phyloP scores from a whole-genome alignment of 1,284 basidiomycete species.

The Rhodotorula mucilaginosa region DNA sequence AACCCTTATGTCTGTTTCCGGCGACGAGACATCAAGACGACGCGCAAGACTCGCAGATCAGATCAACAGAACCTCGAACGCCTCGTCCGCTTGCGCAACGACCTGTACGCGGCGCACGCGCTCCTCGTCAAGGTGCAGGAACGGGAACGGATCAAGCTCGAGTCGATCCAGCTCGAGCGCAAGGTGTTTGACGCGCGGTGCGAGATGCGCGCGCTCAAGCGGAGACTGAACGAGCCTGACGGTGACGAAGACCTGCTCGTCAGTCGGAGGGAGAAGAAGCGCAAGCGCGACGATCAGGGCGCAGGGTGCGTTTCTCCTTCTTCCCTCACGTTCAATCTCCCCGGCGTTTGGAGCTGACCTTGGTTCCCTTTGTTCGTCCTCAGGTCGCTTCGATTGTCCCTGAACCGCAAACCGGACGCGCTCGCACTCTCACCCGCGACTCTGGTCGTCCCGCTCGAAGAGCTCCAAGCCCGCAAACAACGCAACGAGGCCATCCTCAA shows the following conservation, averaged over 20 bases:
- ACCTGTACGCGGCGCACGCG: constrained; percentile 69
- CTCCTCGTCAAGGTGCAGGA: constrained; percentile 66
- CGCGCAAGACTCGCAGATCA: constrained; percentile 88
- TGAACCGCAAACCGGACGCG: constrained; percentile 56
- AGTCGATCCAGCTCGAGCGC: constrained; percentile 60
- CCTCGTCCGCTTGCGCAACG: constrained; percentile 72
- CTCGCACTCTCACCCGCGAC: constrained; percentile 51
- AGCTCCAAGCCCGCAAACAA: constrained; percentile 52
- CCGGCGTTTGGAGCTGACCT: background rate
- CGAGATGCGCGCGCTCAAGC: constrained; percentile 73
- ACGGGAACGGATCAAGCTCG: constrained; percentile 74
- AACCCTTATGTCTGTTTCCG: constrained; percentile 99
- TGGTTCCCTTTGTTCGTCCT: background rate
- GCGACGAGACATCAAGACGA: constrained; percentile 87
- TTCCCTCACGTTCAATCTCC: constrained; percentile 40
- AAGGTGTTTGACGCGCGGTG: constrained; percentile 76
- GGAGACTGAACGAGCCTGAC: constrained; percentile 62
- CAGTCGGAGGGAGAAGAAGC: constrained; percentile 60
- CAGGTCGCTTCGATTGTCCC: constrained; percentile 43
- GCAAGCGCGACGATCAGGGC: constrained; percentile 56
- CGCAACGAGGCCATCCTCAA: constrained; percentile 62
- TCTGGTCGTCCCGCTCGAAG: constrained; percentile 52
- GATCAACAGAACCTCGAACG: constrained; percentile 86
- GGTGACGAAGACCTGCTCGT: constrained; percentile 81
- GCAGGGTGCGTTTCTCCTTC: constrained; percentile 32